These are phyloP conservation scores for Raphanus hybrid DNA, from an alignment of 441 rosid genomes.

Conservation along the genomic window DNA sequence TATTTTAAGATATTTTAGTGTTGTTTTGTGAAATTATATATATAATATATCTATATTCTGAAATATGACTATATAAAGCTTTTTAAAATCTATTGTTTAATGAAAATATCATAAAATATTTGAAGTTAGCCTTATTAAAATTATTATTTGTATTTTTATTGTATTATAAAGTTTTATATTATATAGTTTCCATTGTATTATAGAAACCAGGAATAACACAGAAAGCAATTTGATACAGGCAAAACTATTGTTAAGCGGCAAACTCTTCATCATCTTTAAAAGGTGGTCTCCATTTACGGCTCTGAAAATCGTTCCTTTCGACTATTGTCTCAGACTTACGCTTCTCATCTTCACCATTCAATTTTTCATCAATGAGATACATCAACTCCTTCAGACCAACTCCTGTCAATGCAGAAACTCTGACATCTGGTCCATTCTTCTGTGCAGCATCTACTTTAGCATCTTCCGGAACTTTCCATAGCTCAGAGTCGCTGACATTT, in stretches of 20 bases:
- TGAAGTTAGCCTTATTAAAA: no score
- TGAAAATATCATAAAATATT: no score
- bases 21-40: no score
- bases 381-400: conserved; percentile 79
- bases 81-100: no score
- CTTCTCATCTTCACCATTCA: conserved; percentile 53
- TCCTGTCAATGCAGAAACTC: conserved; percentile 71
- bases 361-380: conserved; percentile 62
- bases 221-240: neutral
- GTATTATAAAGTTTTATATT: neutral
- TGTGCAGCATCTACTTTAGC: conserved; percentile 32
- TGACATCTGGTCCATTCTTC: conserved; percentile 57
- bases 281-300: conserved; percentile 83
- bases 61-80: no score
- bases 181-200: neutral
- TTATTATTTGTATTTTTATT: no score
- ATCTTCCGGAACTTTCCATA: conserved; percentile 44
- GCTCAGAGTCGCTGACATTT: conserved; percentile 33
- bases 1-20: no score
- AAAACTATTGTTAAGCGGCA: conserved; percentile 47
- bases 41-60: no score
- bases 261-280: conserved; percentile 39
- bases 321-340: conserved; percentile 44
- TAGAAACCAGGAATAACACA: neutral
- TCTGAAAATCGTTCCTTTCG: conserved; percentile 45